Evolutionary conservation across 495 filamentous ascomycete species (phyloP), one percentile per base, ranked within the genome.

Genomic region (Penicillium maclennaniae): DNA sequence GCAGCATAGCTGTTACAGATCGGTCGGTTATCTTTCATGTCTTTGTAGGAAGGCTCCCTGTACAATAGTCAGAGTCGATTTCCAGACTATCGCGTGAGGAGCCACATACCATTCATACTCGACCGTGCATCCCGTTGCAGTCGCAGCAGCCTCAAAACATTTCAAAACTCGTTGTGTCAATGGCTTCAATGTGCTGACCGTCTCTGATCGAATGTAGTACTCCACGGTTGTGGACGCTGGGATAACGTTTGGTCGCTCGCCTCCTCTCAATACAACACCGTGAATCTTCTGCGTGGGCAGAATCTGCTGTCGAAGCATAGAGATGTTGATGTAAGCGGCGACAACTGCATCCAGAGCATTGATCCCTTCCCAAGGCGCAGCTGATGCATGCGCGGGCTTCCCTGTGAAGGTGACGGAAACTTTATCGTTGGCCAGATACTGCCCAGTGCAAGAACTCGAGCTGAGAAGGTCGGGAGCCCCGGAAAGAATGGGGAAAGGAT

Each of bases 301-400:
- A 21, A 81, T 81, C 61, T 86, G 83, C 66, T 86, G 83, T 9
- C 84, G 67, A 8, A 87, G 70, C 20, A 82, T 75, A 0, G 79
- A 80, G 10, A 86, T 67, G 45, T 76, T 76, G 40, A 83, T 82
- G 63, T 86, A 88, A 0, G 79, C 76, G 0, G 74, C 73, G 6
- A 86, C 75, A 7, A 86, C 70, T 0, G 83, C 84, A 56, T 87
- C 85, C 0, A 87, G 73, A 0, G 83, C 83, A 58, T 88, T 88
- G 44, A 86, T 69, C 0, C 83, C 83, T 21, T 79, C 68, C 83
- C 83, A 86, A 0, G 84, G 85, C 10, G 72, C 73, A 7, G 77
- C 79, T 2, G 82, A 84, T 0, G 83, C 79, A 55, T 83, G 79
- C 0, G 79, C 70, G 15, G 79, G 72, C 17, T 74, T 71, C 0